Base-by-base conservation (phyloP, 2,329 filamentous ascomycete genomes). In the Massarina eburnea region DNA sequence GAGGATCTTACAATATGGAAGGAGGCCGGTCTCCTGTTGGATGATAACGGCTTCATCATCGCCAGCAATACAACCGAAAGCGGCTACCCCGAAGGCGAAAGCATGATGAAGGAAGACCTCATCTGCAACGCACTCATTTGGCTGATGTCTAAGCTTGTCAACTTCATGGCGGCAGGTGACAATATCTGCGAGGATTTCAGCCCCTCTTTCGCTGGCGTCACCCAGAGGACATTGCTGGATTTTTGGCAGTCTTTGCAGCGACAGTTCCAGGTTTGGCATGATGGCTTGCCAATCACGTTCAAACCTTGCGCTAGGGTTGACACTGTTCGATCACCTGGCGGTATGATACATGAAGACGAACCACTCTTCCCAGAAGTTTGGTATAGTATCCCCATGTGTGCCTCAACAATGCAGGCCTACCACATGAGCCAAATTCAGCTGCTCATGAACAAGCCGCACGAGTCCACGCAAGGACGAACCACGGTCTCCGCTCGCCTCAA, bases 121-220 rank as follows among this genome's bases (percentile, higher is more conserved):
- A 80, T 84, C 42, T 80, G 77, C 32, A 86, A 87, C 55, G 79
- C 80, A 0, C 63, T 88, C 3, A 77, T 85, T 5, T 87, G 83
- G 83, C 76, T 87, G 8, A 73, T 84, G 47, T 80, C 82, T 6
- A 86, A 86, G 55, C 77, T 86, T 4, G 78, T 85, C 41, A 86
- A 87, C 58, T 85, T 80, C 59, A 79, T 85, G 44, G 81, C 78
- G 1, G 74, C 76, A 1, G 80, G 79, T 1, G 81, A 83, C 45
- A 75, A 77, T 3, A 68, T 80, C 2, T 72, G 67, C 2, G 50
- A 60, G 9, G 59, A 64, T 66, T 39, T 67, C 59, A 51, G 60
- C 59, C 52, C 67, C 66, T 54, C 66, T 62, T 64, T 71, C 71
- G 67, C 69, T 44, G 78, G 65, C 22, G 76, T 72, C 48, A 76